phyloP scores from a whole-genome alignment of 768 basidiomycete genomes.

The Lentinula boryana region DNA sequence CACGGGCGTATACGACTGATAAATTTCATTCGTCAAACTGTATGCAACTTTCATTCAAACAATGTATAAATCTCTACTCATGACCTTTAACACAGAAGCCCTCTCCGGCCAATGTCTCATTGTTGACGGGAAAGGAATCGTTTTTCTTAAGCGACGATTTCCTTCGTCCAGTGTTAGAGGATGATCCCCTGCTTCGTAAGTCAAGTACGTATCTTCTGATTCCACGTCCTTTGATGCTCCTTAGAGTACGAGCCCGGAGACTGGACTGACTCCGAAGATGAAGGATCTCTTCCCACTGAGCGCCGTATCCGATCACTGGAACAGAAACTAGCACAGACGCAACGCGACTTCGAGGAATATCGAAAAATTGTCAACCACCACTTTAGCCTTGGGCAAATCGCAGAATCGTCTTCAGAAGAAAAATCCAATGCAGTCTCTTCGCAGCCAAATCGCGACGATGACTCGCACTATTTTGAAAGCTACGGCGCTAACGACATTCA shows the following conservation, averaged over 20 bases:
- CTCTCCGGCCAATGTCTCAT: conserved; percentile 34
- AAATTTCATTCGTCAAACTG: conserved; percentile 64
- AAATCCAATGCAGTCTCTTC: conserved; percentile 20
- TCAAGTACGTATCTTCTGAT: conserved; percentile 7
- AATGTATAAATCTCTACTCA: conserved; percentile 3
- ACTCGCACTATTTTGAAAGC: conserved; percentile 89
- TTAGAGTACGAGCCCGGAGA: conserved; percentile 61
- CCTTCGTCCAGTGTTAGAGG: conserved; percentile 74
- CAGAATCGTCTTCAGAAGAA: conserved; percentile 25
- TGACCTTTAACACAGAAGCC: conserved; percentile 38
- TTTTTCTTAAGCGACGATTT: conserved; percentile 75
- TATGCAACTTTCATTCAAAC: conserved; percentile 15
- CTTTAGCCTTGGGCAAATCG: conserved; percentile 42
- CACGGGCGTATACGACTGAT: conserved; percentile 64
- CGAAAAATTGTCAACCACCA: conserved; percentile 48
- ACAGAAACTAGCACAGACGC: conserved; percentile 51
- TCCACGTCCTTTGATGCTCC: not conserved
- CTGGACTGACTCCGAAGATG: conserved; percentile 76
- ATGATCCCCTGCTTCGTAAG: conserved; percentile 88
- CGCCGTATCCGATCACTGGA: conserved; percentile 55
- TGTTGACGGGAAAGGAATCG: conserved; percentile 49
- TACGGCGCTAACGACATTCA: conserved; percentile 93
- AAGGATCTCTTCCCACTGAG: conserved; percentile 21
- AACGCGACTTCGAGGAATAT: conserved; percentile 59
- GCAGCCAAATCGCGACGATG: conserved; percentile 59